Evolutionary conservation across 225 moss, liverwort and hornwort genomes (phyloP), one percentile per base, ranked within the genome.

Genomic region (Sphagnum tenellum): DNA sequence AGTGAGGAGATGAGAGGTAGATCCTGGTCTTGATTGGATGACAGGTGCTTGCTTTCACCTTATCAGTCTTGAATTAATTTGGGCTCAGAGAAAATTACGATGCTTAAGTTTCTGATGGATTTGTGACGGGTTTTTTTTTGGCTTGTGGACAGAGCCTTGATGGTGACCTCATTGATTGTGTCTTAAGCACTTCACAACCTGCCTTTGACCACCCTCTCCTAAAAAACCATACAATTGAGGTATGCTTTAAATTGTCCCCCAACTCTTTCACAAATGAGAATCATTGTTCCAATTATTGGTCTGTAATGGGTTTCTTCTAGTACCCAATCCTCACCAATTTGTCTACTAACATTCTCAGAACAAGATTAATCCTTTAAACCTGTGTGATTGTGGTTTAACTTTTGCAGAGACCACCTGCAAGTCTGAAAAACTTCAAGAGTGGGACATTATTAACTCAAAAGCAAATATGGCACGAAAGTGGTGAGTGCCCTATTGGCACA

Each of bases 121-220:
- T 14, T 9, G 9, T 6, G 61, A 4, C 5, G 5, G 45, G 45
- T 61, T 46, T 8, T 45, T 63, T n/a, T 63, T 29, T 29, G 0
- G 29, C 29, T 29, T 29, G 3, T 12, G 47, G 2, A 49, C 62
- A 63, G 62, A 63, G 62, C 8, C n/a, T n/a, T 12, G 62, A 63
- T 48, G 62, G 62, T 7, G 62, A 63, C 49, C 11, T 63, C 9
- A 63, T 63, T 10, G 62, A 63, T n/a, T 63, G 62, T 8, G 62
- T 63, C 12, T 48, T 47, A 11, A 63, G 62, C 62, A 63, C 62
- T 5, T 63, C 49, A 49, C 62, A 63, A 63, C 62, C 62, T 14
- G 62, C 62, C 48, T 63, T 63, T 49, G 62, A 63, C 47, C 62
- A 63, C 48, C 62, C 62, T 47, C 49, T 63, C 12, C 62, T 63